Base-by-base conservation (phyloP, 1,139 yeast species). In the Sugiyamaella neomexicana region DNA sequence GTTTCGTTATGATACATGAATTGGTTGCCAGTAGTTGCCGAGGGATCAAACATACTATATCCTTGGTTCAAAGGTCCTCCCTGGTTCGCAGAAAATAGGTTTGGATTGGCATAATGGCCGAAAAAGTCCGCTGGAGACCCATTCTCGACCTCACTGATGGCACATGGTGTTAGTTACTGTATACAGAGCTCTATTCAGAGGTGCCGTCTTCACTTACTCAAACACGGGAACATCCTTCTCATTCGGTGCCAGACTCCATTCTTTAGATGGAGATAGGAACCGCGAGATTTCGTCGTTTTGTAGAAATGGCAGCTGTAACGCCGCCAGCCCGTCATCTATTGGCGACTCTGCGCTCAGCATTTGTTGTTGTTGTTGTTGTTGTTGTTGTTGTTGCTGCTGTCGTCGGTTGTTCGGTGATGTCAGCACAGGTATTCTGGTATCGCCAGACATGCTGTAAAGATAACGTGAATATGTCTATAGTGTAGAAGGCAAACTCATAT, bases 281-380 rank as follows among this genome's bases (percentile, higher is more conserved):
- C 63, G 50, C 10, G 64, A 57, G 17, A 60, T 56, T 50, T 63
- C 66, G 42, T 57, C 58, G 10, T 59, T 47, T 52, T 61, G 65
- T 13, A 63, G 58, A 46, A 61, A 61, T 17, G 66, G 66, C 48
- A 64, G 54, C 53, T 63, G 65, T n/a, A 64, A 57, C 10, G 65
- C 65, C 12, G 61, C 49, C 16, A 61, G 45, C 27, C 64, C 65
- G 43, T 62, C 65, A 49, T 62, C 64, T 6, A 36, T 50, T 12
- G 57, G 55, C 17, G 58, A 55, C 15, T 40, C 29, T 4, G 51
- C 7, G 17, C 32, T 32, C 8, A 45, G 17, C 29, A 32, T 15
- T 16, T 32, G 40, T 16, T 45, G 49, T 15, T 34, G 49, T 15
- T 34, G 46, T 29, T 29, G 34, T 29, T 29, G 34, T 12, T 29